Base-by-base conservation (phyloP, 148 eudicot species). In the Dysphania ambrosioides region DNA sequence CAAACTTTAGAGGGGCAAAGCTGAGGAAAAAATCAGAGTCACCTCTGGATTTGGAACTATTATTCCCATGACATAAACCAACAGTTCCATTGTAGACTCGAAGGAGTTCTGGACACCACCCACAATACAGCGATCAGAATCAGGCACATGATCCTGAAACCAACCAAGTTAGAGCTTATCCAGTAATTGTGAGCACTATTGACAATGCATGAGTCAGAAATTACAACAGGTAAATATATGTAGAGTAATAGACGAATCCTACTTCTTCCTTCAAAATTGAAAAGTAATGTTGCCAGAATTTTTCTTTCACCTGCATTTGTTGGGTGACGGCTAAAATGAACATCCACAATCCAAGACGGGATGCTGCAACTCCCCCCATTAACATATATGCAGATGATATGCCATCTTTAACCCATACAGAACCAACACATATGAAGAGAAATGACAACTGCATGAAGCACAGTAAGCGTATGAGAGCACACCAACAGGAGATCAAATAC, bases 291-390 rank as follows among this genome's bases (percentile, higher is more conserved):
- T n/a, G n/a, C n/a, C 10, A 0, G 41, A n/a, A n/a, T n/a, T n/a
- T n/a, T n/a, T n/a, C n/a, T n/a, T 8, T 12, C 49, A 88, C 98
- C 93, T 94, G 98, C 98, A 94, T 94, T 80, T 89, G 95, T 69
- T 91, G 98, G 73, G 90, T 86, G 77, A 91, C 98, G 7, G 98
- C 85, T 74, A 94, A 87, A 75, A 91, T 97, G 72, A 94, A 94
- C 93, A 91, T 87, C 98, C 98, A 94, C n/a, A 94, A 83, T 71
- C 98, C 98, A 30, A 94, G 89, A 49, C 98, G 98, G 55, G 98
- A 94, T 23, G 75, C 82, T 57, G 96, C 95, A 69, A 94, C 98
- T 51, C 98, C 97, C 1, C 71, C 90, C 97, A 94, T 94, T 65
- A 94, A 79, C 86, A 90, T 58, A 70, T 85, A 90, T 21, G 95